These are phyloP conservation scores for Sporothrix phasma DNA, from an alignment of 2,329 filamentous ascomycete species.

Conservation along the genomic window DNA sequence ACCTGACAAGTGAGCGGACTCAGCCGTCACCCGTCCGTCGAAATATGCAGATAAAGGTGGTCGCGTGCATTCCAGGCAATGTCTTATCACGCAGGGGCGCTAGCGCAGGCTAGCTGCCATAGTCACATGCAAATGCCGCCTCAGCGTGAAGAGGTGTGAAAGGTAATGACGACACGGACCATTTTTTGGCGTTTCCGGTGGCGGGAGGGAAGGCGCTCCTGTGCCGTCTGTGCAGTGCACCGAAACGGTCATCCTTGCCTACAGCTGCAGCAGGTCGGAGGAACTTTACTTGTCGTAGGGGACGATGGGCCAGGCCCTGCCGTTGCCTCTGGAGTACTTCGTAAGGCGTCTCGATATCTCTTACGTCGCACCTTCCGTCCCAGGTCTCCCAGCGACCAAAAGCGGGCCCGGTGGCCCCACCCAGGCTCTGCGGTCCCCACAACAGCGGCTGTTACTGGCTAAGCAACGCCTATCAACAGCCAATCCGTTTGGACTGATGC, in stretches of 20 bases:
- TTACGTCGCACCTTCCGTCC: not conserved
- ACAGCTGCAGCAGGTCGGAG: not conserved
- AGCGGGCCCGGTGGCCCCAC: not conserved
- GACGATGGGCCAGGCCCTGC: not conserved
- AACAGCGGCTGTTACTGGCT: not conserved
- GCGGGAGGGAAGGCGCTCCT: not conserved
- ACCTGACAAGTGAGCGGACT: conserved; percentile 2
- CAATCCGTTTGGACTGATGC: conserved; percentile 2
- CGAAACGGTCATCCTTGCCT: not conserved
- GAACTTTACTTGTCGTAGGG: no score
- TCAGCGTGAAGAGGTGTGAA: not conserved
- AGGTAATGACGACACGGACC: conserved; percentile 9
- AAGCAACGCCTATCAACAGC: conserved; percentile 2
- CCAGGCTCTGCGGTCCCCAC: not conserved
- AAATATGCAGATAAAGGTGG: not conserved
- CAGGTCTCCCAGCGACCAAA: conserved; percentile 7
- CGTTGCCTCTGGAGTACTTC: not conserved
- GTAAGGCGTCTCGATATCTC: no score
- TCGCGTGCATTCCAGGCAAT: conserved; percentile 1
- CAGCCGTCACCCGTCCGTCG: not conserved
- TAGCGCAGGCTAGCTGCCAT: not conserved
- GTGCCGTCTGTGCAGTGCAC: not conserved
- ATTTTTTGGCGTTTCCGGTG: not conserved
- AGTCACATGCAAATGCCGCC: conserved; percentile 9
- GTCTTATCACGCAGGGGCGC: not conserved